Base-by-base conservation (phyloP, 176 grass and related monocot species). In the Dactylis glomerata region DNA sequence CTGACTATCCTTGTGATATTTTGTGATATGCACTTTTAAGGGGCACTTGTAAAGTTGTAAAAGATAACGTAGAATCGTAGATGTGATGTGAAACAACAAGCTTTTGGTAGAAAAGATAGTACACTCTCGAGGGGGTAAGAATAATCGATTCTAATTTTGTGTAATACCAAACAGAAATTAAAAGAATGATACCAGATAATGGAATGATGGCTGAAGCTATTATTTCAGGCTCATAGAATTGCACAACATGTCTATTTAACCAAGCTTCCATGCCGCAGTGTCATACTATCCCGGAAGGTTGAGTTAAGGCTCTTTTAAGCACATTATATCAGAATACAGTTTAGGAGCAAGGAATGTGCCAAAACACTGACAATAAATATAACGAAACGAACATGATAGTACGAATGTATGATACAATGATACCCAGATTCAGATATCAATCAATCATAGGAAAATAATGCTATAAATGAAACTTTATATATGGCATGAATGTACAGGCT, bases 391-490 rank as follows among this genome's bases (percentile, higher is more conserved):
- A 68, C 64, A n/a, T n/a, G n/a, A n/a, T n/a, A n/a, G n/a, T n/a
- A n/a, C n/a, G n/a, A n/a, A n/a, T n/a, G n/a, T n/a, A 68, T 58
- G 55, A 42, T 6, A 59, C 47, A 54, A 38, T 55, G 5, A 81
- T 24, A 20, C 40, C 11, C 27, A 73, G 66, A 44, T 5, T 8
- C 16, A 31, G 9, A 12, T 22, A 84, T 80, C 37, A 32, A 87
- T 8, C n/a, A 28, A 61, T 64, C 55, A 67, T 32, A 42, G 19
- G 76, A 15, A 68, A 67, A 34, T 13, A 55, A 72, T 44, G n/a
- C 12, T 80, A 54, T 26, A 54, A 15, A 75, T 64, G 76, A 59
- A 87, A 82, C 19, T 82, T 17, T 56, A 32, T 6, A 68, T 32
- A 46, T 34, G 38, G n/a, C n/a, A n/a, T n/a, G n/a, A n/a, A n/a